Evolutionary conservation across 805 yeast genomes (phyloP).

Genomic region (Wickerhamiella slavikovae): DNA sequence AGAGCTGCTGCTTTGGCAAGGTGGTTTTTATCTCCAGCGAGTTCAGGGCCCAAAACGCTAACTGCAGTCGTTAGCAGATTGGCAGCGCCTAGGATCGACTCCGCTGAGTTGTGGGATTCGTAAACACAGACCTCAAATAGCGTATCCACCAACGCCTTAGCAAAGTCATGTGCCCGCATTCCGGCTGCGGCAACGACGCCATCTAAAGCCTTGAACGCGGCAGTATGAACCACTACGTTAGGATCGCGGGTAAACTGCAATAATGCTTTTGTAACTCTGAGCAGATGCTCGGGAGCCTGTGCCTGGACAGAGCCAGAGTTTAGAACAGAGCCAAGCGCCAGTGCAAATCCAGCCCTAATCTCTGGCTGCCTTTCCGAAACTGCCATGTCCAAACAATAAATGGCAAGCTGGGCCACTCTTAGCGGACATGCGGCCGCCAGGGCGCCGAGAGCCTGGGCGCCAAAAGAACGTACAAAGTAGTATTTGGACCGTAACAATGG

Average conservation of each 20-base stretch:
- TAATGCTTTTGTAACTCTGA: neutral
- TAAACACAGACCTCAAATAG: too few relatives aligned
- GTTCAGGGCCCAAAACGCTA: too few relatives aligned
- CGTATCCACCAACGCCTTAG: slow-evolving; percentile 15
- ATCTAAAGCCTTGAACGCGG: slow-evolving; percentile 42
- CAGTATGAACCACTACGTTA: slow-evolving; percentile 63
- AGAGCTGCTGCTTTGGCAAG: too few relatives aligned
- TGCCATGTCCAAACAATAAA: neutral
- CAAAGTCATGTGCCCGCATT: too few relatives aligned
- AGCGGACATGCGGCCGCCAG: neutral
- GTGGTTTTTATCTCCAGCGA: too few relatives aligned
- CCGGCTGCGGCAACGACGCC: slow-evolving; percentile 36
- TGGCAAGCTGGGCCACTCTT: neutral
- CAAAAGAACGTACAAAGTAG: neutral
- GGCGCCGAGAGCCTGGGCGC: neutral
- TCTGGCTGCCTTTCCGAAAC: neutral
- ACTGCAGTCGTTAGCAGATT: too few relatives aligned
- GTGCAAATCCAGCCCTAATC: neutral
- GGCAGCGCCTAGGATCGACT: too few relatives aligned
- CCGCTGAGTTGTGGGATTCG: too few relatives aligned
- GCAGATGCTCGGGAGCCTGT: neutral
- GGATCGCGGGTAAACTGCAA: slow-evolving; percentile 51
- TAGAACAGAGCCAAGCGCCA: neutral
- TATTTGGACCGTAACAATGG: neutral
- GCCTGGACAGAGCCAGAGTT: neutral